Percentiles rank a stretch among this genome's conserved stretches.
Evolutionary conservation across 352 stramenopile species (phyloP).

Genomic region (Globisporangium abappressorium): DNA sequence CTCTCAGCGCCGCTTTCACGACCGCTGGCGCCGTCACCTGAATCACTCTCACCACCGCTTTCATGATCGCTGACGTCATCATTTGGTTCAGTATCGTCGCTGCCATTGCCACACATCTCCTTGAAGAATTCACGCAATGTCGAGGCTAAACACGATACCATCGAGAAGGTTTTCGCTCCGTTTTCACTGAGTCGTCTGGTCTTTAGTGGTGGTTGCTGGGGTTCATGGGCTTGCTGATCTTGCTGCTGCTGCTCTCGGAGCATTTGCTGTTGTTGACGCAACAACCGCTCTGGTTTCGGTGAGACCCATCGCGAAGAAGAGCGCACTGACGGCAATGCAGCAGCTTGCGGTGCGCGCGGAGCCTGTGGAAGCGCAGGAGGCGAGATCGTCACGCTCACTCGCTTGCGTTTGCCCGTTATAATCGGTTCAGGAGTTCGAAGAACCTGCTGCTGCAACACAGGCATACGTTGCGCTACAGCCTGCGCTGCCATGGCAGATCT

Average conservation of each 20-base stretch:
- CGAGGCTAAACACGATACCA: background rate
- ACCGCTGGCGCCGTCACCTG: background rate
- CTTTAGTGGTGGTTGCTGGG: constrained; percentile 15
- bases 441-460: background rate
- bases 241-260: background rate
- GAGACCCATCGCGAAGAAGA: constrained; percentile 14
- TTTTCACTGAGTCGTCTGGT: constrained; percentile 9
- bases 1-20: constrained; percentile 4
- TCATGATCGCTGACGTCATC: background rate
- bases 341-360: background rate
- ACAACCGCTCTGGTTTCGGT: constrained; percentile 11
- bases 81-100: background rate
- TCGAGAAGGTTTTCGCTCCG: constrained; percentile 1
- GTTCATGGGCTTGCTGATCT: background rate
- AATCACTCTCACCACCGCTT: background rate
- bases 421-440: constrained; percentile 8
- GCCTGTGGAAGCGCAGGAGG: background rate
- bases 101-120: background rate
- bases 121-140: constrained; percentile 10
- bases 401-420: constrained; percentile 10
- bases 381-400: constrained; percentile 18
- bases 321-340: background rate
- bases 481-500: background rate
- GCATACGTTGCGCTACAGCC: background rate
- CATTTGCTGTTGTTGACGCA: background rate